Conservation (phyloP, 75 land plant species). For the Ceratopteris richardii region DNA sequence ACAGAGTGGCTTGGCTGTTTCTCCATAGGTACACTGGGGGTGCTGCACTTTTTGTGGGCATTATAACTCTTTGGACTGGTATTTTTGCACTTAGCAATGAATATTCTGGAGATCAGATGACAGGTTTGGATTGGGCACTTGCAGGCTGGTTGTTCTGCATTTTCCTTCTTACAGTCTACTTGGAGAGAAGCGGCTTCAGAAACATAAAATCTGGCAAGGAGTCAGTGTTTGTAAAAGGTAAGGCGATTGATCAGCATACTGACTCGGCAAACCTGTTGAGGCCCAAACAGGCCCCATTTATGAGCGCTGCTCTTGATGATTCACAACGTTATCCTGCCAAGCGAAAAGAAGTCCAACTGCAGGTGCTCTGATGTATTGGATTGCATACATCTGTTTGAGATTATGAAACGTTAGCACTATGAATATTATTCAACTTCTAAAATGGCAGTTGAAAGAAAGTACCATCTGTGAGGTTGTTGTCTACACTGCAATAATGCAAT, state of each 20-base stretch:
- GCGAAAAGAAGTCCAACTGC: neutral
- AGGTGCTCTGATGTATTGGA: neutral
- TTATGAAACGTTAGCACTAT: no score
- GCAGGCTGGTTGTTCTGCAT: slow-evolving; percentile 62
- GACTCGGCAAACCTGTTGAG: slow-evolving; percentile 66
- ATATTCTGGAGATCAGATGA: slow-evolving; percentile 61
- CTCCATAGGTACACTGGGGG: slow-evolving; percentile 71
- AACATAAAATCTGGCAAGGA: slow-evolving; percentile 27
- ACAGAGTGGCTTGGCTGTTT: slow-evolving; percentile 54
- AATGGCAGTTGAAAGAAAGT: no score
- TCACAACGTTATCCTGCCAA: neutral
- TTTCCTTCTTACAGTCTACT: slow-evolving; percentile 38
- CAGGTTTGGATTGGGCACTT: slow-evolving; percentile 68
- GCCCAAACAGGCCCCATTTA: slow-evolving; percentile 12
- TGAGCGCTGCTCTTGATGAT: slow-evolving; percentile 10
- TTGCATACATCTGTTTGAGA: no score
- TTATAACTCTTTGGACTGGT: slow-evolving; percentile 67
- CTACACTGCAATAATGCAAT: no score
- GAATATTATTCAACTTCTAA: no score
- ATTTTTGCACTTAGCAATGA: slow-evolving; percentile 71
- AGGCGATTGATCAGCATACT: slow-evolving; percentile 86
- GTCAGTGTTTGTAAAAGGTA: slow-evolving; percentile 21
- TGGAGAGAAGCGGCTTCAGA: slow-evolving; percentile 52
- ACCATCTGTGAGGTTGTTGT: no score
- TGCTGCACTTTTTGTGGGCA: slow-evolving; percentile 51